These are phyloP conservation scores for Cercospora sp. DNA, from an alignment of 2,329 filamentous ascomycete genomes.

Conservation along the genomic window DNA sequence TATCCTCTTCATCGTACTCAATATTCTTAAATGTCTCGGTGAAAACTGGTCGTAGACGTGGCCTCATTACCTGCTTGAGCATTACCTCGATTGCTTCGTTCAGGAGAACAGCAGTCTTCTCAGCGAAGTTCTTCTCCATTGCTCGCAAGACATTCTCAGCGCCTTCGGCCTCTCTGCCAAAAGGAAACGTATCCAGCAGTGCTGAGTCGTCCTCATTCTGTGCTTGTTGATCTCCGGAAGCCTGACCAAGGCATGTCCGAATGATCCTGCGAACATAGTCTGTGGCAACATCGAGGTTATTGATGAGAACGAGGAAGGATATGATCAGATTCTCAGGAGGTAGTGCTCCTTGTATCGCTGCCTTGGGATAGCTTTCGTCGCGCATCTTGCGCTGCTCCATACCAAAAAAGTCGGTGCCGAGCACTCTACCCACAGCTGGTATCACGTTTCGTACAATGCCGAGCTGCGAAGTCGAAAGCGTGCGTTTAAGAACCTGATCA, in stretches of 20 bases:
- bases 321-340: slow-evolving; percentile 88
- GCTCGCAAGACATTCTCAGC: slow-evolving; percentile 67
- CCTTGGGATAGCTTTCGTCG: slow-evolving; percentile 87
- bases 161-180: slow-evolving; percentile 69
- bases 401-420: slow-evolving; percentile 86
- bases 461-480: slow-evolving; percentile 80
- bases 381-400: slow-evolving; percentile 99
- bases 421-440: slow-evolving; percentile 73
- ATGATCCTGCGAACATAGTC: slow-evolving; percentile 91
- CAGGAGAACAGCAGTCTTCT: slow-evolving; percentile 78
- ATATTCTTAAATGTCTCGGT: slow-evolving; percentile 87
- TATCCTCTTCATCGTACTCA: slow-evolving; percentile 71
- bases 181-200: slow-evolving; percentile 68
- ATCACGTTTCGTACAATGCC: slow-evolving; percentile 75
- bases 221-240: slow-evolving; percentile 10
- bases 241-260: slow-evolving; percentile 58
- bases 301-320: slow-evolving; percentile 87
- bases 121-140: slow-evolving; percentile 69
- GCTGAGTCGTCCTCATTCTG: slow-evolving; percentile 15
- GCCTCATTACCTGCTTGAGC: slow-evolving; percentile 83
- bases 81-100: slow-evolving; percentile 81
- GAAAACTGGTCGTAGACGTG: slow-evolving; percentile 78
- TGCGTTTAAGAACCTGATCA: slow-evolving; percentile 84
- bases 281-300: slow-evolving; percentile 88
- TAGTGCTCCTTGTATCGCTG: slow-evolving; percentile 72